Base-by-base conservation (phyloP, 345 rosid genomes). In the Arabidopsis suecica region DNA sequence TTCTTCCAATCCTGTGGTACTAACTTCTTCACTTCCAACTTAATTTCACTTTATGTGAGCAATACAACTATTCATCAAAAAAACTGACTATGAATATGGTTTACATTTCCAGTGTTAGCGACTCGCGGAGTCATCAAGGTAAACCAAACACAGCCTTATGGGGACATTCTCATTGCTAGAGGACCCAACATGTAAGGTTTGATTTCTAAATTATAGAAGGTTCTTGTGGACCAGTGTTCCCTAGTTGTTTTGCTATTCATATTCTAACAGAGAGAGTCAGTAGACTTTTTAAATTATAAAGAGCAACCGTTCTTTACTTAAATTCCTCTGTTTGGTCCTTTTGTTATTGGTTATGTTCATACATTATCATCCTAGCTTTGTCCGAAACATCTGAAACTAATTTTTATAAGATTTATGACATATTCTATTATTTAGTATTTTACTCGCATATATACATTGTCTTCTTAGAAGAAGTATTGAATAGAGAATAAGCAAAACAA, bases 1-100 rank as follows among this genome's bases (percentile, higher is more conserved):
- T 93, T 93, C 71, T 91, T 87, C 73, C 98, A 89, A 76, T 86
- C 88, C 36, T 89, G 96, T 64, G 97, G 97, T 93, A 89, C 36
- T 41, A 32, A 44, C 49, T 71, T 48, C 36, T 20, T 53, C 44
- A 37, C 74, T 9, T 44, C 10, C 18, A 13, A 16, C 30, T 61
- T 47, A n/a, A 0, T 22, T 7, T 61, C 20, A 12, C 10, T 12
- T 12, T 54, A 25, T 28, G 10, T 48, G 41, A 25, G 5, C 53
- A 41, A 6, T 3, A 20, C 7, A 9, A 30, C 9, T 12, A 12
- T 13, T 54, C 28, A 23, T 12, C 2, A 7, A 57, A 37, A 65
- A 18, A 1, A 23, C 60, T 58, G 42, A 74, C 34, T 37, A 25
- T 20, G 10, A 30, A 9, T 37, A 68, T 68, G 36, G 5, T 33